phyloP scores from a whole-genome alignment of 2,329 filamentous ascomycete species.

The Colletotrichum sp. region DNA sequence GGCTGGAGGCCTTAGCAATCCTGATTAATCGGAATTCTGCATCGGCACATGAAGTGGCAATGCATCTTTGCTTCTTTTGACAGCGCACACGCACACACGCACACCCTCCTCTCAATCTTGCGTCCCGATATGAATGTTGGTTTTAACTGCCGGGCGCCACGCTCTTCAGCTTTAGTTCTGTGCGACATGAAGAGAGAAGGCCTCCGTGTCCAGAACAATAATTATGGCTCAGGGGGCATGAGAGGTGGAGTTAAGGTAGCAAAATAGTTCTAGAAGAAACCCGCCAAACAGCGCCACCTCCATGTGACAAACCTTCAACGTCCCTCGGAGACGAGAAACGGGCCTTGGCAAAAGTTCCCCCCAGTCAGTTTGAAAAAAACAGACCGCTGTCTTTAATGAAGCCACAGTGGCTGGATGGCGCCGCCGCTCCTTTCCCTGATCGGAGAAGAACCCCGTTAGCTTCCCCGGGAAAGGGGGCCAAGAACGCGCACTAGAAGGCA shows the following conservation, averaged over 20 bases:
- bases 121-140: background rate
- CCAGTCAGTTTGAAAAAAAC: background rate
- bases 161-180: background rate
- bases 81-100: background rate
- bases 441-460: background rate
- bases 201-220: background rate
- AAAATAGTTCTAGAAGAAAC: background rate
- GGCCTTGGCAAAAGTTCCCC: background rate
- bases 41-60: background rate
- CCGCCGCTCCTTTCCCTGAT: background rate
- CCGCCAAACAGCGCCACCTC: background rate
- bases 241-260: background rate
- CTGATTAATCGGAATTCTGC: background rate
- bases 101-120: background rate
- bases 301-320: background rate
- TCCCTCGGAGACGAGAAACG: background rate
- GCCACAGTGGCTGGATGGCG: constrained; percentile 2
- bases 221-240: background rate
- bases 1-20: background rate
- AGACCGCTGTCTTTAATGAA: background rate
- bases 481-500: background rate
- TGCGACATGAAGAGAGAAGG: background rate
- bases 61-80: background rate
- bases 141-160: background rate
- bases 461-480: background rate